A percentile compares a stretch with the other conserved stretches of the same genome.
Evolutionary conservation across 2,329 filamentous ascomycete species (phyloP).

Genomic region (Ophiocordyceps camponoti-floridani): DNA sequence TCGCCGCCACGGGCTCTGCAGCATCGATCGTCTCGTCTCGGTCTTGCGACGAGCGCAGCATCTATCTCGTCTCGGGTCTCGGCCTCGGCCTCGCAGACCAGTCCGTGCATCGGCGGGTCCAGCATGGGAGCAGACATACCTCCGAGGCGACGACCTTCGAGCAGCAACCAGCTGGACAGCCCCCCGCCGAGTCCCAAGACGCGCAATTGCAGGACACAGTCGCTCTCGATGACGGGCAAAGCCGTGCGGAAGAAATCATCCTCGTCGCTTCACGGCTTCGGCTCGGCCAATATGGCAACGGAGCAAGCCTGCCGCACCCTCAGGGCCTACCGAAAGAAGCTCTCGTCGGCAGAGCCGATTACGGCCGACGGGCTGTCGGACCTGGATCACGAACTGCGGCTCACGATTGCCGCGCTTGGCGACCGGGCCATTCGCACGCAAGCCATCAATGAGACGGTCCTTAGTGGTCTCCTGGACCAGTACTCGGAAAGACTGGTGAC

Average conservation of each 20-base stretch:
- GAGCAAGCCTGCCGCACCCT: constrained; percentile 46
- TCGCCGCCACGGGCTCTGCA: constrained; percentile 37
- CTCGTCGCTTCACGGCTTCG: constrained; percentile 26
- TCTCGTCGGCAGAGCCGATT: constrained; percentile 36
- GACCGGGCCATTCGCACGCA: constrained; percentile 36
- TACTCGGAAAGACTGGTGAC: constrained; percentile 56
- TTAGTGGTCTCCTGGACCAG: constrained; percentile 52
- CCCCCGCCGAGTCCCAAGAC: constrained; percentile 31
- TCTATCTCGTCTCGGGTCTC: constrained; percentile 18
- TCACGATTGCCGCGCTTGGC: constrained; percentile 42
- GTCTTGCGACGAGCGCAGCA: constrained; percentile 16
- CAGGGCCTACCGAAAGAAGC: constrained; percentile 43
- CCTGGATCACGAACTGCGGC: constrained; percentile 44
- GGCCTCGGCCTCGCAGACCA: constrained; percentile 18
- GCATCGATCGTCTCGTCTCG: constrained; percentile 35
- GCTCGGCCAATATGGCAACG: constrained; percentile 42
- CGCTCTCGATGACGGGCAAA: constrained; percentile 29
- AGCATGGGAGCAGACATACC: constrained; percentile 29
- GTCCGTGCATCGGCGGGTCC: constrained; percentile 16
- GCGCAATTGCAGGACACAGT: constrained; percentile 30
- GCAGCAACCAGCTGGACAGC: constrained; percentile 24
- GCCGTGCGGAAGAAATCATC: constrained; percentile 31
- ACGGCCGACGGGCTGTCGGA: constrained; percentile 40
- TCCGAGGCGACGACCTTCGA: constrained; percentile 27
- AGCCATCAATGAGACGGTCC: constrained; percentile 36